Percentiles rank a stretch among this genome's conserved stretches.
Evolutionary conservation across 192 early-diverging fungal species (phyloP).

Genomic region (Piromyces finnis): DNA sequence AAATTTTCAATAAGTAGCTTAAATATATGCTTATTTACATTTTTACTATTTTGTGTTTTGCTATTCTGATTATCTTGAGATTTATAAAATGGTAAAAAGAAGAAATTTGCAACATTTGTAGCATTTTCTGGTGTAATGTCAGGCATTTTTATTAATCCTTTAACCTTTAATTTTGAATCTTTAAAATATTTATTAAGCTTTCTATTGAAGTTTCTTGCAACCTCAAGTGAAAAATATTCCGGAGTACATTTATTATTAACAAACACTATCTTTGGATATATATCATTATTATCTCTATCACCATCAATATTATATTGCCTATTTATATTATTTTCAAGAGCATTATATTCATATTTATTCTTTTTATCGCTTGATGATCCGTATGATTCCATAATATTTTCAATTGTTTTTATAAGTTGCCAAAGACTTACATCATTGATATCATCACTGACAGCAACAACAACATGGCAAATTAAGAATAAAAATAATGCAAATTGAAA

Average conservation of each 20-base stretch:
- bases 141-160: not conserved
- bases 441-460: conserved; percentile 30
- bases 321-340: not conserved
- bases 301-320: not conserved
- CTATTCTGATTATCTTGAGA: not conserved
- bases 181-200: not conserved
- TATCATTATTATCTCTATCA: not conserved
- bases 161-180: not conserved
- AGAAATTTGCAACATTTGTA: not conserved
- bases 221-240: not conserved
- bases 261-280: not conserved
- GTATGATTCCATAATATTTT: not conserved
- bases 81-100: not conserved
- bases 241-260: not conserved
- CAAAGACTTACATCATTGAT: conserved; percentile 8
- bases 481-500: conserved; percentile 32
- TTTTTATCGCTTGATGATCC: not conserved
- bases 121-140: not conserved
- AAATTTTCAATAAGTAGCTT: not conserved
- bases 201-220: not conserved
- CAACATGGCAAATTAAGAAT: conserved; percentile 42
- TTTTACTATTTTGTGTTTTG: not conserved
- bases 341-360: not conserved
- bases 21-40: not conserved
- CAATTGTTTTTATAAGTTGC: not conserved